Evolutionary conservation across 345 rosid species (phyloP), one percentile per base, ranked within the genome.

Genomic region (Eucalyptus marginata): DNA sequence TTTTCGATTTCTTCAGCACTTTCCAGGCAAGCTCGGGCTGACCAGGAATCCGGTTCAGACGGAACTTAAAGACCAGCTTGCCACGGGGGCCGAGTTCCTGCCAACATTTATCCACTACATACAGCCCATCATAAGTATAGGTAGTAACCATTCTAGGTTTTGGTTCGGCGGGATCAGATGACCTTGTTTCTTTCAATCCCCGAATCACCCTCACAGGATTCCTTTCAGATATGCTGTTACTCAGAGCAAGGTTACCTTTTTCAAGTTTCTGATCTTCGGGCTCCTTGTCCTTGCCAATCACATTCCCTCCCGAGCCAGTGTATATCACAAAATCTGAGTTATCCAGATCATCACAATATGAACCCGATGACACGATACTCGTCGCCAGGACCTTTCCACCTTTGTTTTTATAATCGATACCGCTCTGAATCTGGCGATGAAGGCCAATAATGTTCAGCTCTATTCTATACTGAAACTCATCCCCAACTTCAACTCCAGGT

Each of bases 1-100:
- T 95, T 87, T 88, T 90, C 33, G 94, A 90, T 88, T 93, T 94
- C 92, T 92, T 96, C 85, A 97, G 94, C 83, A 93, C 93, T 92
- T 94, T 95, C 98, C 97, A 96, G 68, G 99, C 93, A 85, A 97
- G 96, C 92, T 96, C 96, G 3, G 97, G 94, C 90, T 97, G 99
- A 91, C 95, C 97, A 1, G 94, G 94, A 62, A 94, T 89, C 87
- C 96, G 91, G 87, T 87, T 92, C 93, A 97, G 91, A 89, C 58
- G 93, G 87, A 96, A 96, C 93, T 94, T 96, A 87, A 91, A 97
- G 22, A 97, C 95, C 87, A 86, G 91, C 90, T 95, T 96, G 29
- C 97, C 97, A 92, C 94, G 95, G 18, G 93, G 92, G 33, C 94
- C 98, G 4, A 29, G 44, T 89, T 93, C 96, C 79, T 91, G 92